Evolutionary conservation across 2,329 filamentous ascomycete genomes (phyloP).

Genomic region (Diaporthe eres): DNA sequence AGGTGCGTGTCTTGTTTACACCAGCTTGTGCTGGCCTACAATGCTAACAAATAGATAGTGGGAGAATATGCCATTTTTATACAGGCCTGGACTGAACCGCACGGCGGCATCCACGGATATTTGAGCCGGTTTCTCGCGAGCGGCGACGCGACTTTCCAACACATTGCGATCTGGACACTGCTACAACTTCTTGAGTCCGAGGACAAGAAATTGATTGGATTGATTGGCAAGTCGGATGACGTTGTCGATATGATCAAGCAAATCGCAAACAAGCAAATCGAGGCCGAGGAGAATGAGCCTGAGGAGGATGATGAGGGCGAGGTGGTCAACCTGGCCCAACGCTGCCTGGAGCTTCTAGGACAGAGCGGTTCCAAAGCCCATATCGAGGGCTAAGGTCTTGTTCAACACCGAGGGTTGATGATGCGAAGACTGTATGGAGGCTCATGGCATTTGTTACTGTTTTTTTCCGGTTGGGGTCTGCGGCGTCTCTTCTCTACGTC

Average conservation of each 20-base stretch:
- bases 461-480: conserved; percentile 34
- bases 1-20: conserved; percentile 69
- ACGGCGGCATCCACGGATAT: conserved; percentile 96
- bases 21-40: conserved; percentile 20
- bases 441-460: conserved; percentile 39
- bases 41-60: conserved; percentile 66
- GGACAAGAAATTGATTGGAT: conserved; percentile 87
- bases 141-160: conserved; percentile 97
- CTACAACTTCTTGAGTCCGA: conserved; percentile 96
- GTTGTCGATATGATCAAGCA: conserved; percentile 92
- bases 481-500: conserved; percentile 48
- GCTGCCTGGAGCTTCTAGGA: conserved; percentile 88
- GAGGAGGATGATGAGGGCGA: conserved; percentile 94
- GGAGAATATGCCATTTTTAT: conserved; percentile 98
- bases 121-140: conserved; percentile 92
- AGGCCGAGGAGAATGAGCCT: conserved; percentile 88
- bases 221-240: conserved; percentile 91
- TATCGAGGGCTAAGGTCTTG: conserved; percentile 76
- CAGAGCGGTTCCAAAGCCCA: conserved; percentile 83
- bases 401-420: conserved; percentile 11
- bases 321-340: conserved; percentile 89
- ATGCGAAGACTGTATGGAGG: conserved; percentile 30
- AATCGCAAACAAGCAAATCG: conserved; percentile 90
- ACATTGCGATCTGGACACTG: conserved; percentile 98
- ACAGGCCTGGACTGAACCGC: conserved; percentile 91